A percentile compares a stretch with the other conserved stretches of the same genome.
phyloP scores from a whole-genome alignment of 1,284 basidiomycete genomes.

The Cystobasidium pallidum region DNA sequence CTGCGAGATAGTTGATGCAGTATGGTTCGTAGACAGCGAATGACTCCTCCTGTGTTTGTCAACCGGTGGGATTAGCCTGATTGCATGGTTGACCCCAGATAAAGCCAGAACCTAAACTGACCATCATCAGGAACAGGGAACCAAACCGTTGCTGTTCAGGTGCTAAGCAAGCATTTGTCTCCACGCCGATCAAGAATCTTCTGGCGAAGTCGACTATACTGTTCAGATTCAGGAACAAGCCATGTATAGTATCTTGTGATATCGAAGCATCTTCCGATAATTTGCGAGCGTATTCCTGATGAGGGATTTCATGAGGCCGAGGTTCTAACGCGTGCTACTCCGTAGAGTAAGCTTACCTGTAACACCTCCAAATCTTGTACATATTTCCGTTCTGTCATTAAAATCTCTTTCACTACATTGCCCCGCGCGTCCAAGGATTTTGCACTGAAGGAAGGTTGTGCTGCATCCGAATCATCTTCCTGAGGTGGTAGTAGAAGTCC shows the following conservation, averaged over 20 bases:
- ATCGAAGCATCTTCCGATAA: conserved; percentile 80
- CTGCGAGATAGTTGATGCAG: conserved; percentile 91
- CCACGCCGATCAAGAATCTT: conserved; percentile 91
- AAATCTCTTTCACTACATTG: conserved; percentile 75
- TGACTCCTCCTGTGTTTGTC: conserved; percentile 74
- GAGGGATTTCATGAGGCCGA: too few relatives aligned
- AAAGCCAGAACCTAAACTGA: conserved; percentile 25
- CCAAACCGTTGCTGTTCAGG: conserved; percentile 66
- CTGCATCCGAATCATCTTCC: conserved; percentile 12
- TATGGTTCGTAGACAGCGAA: conserved; percentile 96
- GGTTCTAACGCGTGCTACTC: too few relatives aligned
- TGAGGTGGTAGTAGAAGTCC: conserved; percentile 63
- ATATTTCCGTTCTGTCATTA: conserved; percentile 95
- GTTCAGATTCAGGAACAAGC: conserved; percentile 93
- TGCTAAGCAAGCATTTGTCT: conserved; percentile 74
- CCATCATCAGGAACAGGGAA: conserved; percentile 68
- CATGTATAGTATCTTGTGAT: conserved; percentile 90
- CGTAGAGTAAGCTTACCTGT: conserved; percentile 70
- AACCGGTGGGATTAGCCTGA: neutral
- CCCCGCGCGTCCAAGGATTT: conserved; percentile 51
- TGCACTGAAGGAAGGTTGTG: conserved; percentile 30
- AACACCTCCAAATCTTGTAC: conserved; percentile 97
- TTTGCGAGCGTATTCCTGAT: conserved; percentile 58
- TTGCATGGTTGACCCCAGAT: neutral
- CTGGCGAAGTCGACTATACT: conserved; percentile 96